Evolutionary conservation across 805 yeast species (phyloP).

Genomic region (Candida piceae): DNA sequence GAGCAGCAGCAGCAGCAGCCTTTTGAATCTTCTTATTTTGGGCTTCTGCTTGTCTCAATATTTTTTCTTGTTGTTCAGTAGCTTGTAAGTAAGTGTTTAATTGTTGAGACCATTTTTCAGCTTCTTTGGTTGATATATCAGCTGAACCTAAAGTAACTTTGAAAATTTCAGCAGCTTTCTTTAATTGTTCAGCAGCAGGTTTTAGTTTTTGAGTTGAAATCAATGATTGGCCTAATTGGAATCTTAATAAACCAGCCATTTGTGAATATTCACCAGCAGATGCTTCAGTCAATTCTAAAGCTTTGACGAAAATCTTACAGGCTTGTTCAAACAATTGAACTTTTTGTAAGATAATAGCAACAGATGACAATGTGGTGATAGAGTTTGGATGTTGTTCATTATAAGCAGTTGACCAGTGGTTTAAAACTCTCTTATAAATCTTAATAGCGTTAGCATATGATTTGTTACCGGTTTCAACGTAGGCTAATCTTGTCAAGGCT

Average conservation of each 20-base stretch:
- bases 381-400: constrained; percentile 67
- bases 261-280: constrained; percentile 56
- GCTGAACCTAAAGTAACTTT: constrained; percentile 58
- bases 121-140: constrained; percentile 62
- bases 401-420: constrained; percentile 52
- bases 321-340: constrained; percentile 45
- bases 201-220: constrained; percentile 47
- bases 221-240: constrained; percentile 62
- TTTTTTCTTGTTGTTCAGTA: constrained; percentile 39
- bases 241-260: constrained; percentile 59
- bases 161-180: constrained; percentile 54
- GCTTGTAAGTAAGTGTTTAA: constrained; percentile 45
- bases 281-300: constrained; percentile 45
- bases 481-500: constrained; percentile 69
- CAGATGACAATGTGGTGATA: constrained; percentile 56
- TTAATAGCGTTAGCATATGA: constrained; percentile 58
- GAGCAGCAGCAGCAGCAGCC: constrained; percentile 4
- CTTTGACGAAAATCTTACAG: constrained; percentile 45
- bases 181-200: constrained; percentile 52
- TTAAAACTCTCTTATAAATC: constrained; percentile 54
- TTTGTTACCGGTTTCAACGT: constrained; percentile 58
- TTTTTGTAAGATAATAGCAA: constrained; percentile 54
- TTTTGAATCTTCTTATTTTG: constrained; percentile 20
- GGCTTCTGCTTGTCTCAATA: constrained; percentile 20
- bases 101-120: constrained; percentile 57